Base-by-base conservation (phyloP, 306 rosid species). In the Rosa chinensis region DNA sequence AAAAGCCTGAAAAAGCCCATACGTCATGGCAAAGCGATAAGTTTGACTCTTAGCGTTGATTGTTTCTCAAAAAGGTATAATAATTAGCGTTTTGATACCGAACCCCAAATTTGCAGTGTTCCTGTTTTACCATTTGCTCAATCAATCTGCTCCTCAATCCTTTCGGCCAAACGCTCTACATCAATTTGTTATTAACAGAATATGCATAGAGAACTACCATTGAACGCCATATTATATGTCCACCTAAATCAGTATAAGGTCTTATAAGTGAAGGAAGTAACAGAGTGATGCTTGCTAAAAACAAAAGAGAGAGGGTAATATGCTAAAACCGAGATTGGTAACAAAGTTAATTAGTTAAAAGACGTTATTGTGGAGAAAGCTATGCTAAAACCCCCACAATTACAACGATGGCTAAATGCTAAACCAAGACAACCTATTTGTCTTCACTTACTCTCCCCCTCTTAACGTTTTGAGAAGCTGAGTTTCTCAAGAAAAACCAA, bases 401-500 rank as follows among this genome's bases (percentile, higher is more conserved):
- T 39, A 39, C 25, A 66, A 66, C 39, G 47, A 66, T 39, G 4
- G 9, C 69, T 28, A 32, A 28, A 28, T 13, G 43, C 42, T 63
- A 63, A 63, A 63, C 20, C 69, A 28, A 32, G 37, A 61, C 5
- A 63, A 28, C 42, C 10, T 32, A 13, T 2, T 25, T 63, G n/a
- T 63, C 69, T 63, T 2, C 2, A 4, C 68, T 63, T 2, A 4
- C 25, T 5, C 42, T 63, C 4, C 16, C 68, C 11, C n/a, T 25
- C 39, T 62, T 12, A 4, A 23, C 67, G 16, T 23, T 10, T 28
- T 62, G 10, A 13, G 69, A 28, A 63, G 69, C 69, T 63, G 43
- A 63, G 43, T 32, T 63, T 63, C 69, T 63, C 69, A 63, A 63
- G 69, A 63, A 13, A 32, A 63, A 62, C 43, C 42, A 63, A 63